A percentile compares a stretch with the other conserved stretches of the same genome.
Evolutionary conservation across 2,329 filamentous ascomycete genomes (phyloP).

Genomic region (Cercospora nicotianae): DNA sequence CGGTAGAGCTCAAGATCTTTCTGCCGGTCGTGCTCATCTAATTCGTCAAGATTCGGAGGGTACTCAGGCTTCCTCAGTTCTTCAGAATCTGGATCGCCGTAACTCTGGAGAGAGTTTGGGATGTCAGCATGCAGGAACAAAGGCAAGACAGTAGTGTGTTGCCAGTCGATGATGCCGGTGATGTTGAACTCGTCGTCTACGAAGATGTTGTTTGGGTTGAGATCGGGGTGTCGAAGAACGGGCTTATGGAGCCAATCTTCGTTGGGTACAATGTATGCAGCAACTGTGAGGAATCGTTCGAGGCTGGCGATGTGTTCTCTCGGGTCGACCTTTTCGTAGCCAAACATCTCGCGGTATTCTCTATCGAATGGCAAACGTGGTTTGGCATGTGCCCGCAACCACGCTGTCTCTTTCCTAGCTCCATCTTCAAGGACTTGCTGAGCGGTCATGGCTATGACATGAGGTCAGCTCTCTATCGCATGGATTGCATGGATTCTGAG

Average conservation of each 20-base stretch:
- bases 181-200: constrained; percentile 39
- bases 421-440: constrained; percentile 30
- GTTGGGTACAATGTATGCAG: not conserved
- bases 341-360: not conserved
- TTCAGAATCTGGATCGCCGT: not conserved
- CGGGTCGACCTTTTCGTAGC: not conserved
- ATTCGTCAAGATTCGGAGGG: not conserved
- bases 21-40: not conserved
- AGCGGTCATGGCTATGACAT: constrained; percentile 17
- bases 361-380: not conserved
- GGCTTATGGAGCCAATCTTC: constrained; percentile 21
- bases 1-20: not conserved
- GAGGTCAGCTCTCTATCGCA: no score
- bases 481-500: no score
- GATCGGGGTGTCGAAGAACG: constrained; percentile 40
- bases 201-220: constrained; percentile 40
- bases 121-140: constrained; percentile 17
- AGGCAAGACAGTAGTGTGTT: constrained; percentile 19
- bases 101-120: not conserved
- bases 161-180: constrained; percentile 27
- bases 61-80: not conserved
- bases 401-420: constrained; percentile 36
- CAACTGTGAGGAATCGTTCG: not conserved
- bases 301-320: not conserved
- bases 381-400: not conserved